Evolutionary conservation across 495 filamentous ascomycete species (phyloP), one percentile per base, ranked within the genome.

Genomic region (Lasiosphaeria hispida): DNA sequence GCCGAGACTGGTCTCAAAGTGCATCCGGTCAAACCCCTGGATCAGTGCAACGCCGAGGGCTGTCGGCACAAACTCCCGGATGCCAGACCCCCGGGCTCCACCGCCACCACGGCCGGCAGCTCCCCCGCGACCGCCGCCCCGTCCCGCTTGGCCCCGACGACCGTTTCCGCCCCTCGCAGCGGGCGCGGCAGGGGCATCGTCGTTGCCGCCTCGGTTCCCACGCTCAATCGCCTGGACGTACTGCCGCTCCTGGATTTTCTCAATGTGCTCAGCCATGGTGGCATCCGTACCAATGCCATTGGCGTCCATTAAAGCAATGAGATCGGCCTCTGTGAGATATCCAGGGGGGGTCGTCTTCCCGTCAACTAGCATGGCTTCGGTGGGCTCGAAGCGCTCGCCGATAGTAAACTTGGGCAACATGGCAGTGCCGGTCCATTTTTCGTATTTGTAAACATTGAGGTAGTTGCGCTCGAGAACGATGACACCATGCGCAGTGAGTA

Each of bases 201-300:
- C 62, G 10, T 68, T 66, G 3, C 56, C 68, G 17, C 54, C 70
- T 47, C 83, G 38, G 14, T 33, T 35, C 34, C 44, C 55, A 8
- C 55, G 83, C n/a, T 81, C 69, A 34, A 85, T 74, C 2, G 84
- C 84, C 42, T 81, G 81, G 19, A 91, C 91, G 66, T 98, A 98
- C 47, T 90, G 76, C 33, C 94, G 77, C 40, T 92, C 85, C 71
- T 96, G 91, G 70, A 98, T 92, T 69, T 95, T 97, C 42, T 88
- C 83, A 66, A 98, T 97, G 69, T 98, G 94, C 62, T 98, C 94
- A 0, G 94, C 93, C 95, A 98, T 98, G 0, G 94, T 97, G 10
- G 94, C 94, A 74, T 98, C 94, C 4, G 94, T 98, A 13, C 94
- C 94, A 63, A 98, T 98, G 10, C 94, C 94, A 69, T 98, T 97